Evolutionary conservation across 768 basidiomycete genomes (phyloP), one percentile per base, ranked within the genome.

Genomic region (Hygrophorus pudorinus): DNA sequence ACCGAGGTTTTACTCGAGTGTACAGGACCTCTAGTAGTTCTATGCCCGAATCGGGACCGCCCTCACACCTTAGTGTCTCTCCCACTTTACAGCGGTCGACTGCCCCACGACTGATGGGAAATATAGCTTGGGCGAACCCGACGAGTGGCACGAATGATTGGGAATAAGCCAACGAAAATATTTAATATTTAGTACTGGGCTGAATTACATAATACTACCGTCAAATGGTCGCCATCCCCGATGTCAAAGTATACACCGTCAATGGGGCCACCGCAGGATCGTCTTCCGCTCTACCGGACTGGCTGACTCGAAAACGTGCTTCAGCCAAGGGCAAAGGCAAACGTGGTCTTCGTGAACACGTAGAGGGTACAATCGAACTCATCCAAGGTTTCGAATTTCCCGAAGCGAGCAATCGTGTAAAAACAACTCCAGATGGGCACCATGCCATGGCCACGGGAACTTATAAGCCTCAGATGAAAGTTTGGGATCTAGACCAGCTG

Each of bases 301-400:
- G 92, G 92, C 76, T 96, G 37, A 85, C 76, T 2, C 72, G 76
- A 32, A 84, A 85, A 56, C 76, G 87, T 34, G 71, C 74, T 0
- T 49, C 67, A 4, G 70, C 71, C 21, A 73, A 77, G 49, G 73
- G 72, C 14, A 82, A 79, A 56, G 75, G 80, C 5, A 87, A 85
- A 59, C 72, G 79, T 30, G 76, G 74, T 0, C 53, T 68, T 2
- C 70, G 76, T 48, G 88, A 91, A 53, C 83, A 86, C 42, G 65
- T 87, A 31, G 80, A 93, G 56, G 85, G 87, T 2, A 79, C 83
- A 21, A 77, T 96, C 53, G 88, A 94, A 59, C 83, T 94, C 51
- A 82, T 92, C 40, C 91, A 99, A 57, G 85, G 92, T 46, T 96
- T 98, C 61, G 90, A 94, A 56, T 98, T 99, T 53, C 93, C 96